Percentiles rank a stretch among this genome's conserved stretches.
These are phyloP conservation scores for Mucor mucedo DNA, from an alignment of 371 early-diverging fungal genomes.

Conservation along the genomic window DNA sequence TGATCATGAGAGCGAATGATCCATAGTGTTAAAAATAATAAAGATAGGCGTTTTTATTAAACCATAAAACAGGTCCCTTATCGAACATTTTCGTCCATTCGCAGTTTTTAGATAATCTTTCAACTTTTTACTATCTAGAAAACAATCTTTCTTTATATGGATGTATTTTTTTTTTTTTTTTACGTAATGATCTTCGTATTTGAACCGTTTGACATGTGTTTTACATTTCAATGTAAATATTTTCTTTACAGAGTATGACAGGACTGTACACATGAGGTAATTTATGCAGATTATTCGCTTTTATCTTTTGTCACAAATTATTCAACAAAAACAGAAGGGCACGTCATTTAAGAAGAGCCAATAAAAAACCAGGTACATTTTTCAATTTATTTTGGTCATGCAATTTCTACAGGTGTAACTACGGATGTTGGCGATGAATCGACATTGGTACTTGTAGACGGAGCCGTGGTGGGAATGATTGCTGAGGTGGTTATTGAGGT, in stretches of 20 bases:
- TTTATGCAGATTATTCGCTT: slow-evolving; percentile 1
- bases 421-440: background rate
- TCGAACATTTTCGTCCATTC: background rate
- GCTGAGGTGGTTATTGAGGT: background rate
- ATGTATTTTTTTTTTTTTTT: background rate
- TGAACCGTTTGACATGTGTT: background rate
- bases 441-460: background rate
- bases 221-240: background rate
- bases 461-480: background rate
- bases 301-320: background rate
- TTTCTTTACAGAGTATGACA: background rate
- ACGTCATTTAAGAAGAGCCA: background rate
- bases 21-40: background rate
- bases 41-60: too few relatives aligned
- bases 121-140: background rate
- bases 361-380: background rate
- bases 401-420: background rate
- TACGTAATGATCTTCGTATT: background rate
- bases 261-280: background rate
- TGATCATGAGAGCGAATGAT: slow-evolving; percentile 4
- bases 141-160: too few relatives aligned
- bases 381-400: background rate
- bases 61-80: background rate
- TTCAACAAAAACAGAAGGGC: background rate
- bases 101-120: background rate